Base-by-base conservation (phyloP, 2,329 filamentous ascomycete species). In the Fusarium redolens region DNA sequence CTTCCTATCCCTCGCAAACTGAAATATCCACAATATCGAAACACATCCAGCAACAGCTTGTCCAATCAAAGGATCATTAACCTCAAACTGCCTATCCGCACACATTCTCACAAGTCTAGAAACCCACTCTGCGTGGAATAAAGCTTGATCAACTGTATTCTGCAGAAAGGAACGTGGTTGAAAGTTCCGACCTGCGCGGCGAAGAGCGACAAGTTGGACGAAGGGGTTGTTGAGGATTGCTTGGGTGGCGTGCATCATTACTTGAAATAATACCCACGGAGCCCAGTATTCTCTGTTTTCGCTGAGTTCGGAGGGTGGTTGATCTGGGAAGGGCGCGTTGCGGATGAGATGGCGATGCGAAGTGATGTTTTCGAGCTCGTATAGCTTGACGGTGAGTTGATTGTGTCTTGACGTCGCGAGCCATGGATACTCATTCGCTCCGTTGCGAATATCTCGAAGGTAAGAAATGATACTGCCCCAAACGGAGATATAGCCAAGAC, bases 21-120 rank as follows among this genome's bases (percentile, higher is more conserved):
- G 75, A 4, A 77, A 77, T 7, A 77, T 72, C 75, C 75, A 77
- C 7, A 75, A 51, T 37, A 77, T 73, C 0, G 73, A 75, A 4
- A 74, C 67, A 18, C 73, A 76, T 5, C 67, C 69, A 1, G 75
- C 71, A 6, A 77, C 69, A 5, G 68, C 69, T 7, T 73, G 68
- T 25, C 75, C 75, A 17, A 77, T 52, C 8, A 77, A 13, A 5
- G 75, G 75, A 43, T 77, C 75, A 13, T 68, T 72, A 2, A 77
- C 69, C 12, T 69, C 40, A 13, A 77, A 75, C 1, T 64, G 54
- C 1, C 71, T 45, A 20, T 77, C 75, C 1, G 64, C 67, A 4
- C 73, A 76, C 73, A 77, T 77, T 10, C 71, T 72, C 2, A 77
- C 58, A 1, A 77, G n/a, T 4, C 71, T 64, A 1, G 71, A 72